Evolutionary conservation across 1,139 yeast genomes (phyloP).

Genomic region (Pichia norvegensis): DNA sequence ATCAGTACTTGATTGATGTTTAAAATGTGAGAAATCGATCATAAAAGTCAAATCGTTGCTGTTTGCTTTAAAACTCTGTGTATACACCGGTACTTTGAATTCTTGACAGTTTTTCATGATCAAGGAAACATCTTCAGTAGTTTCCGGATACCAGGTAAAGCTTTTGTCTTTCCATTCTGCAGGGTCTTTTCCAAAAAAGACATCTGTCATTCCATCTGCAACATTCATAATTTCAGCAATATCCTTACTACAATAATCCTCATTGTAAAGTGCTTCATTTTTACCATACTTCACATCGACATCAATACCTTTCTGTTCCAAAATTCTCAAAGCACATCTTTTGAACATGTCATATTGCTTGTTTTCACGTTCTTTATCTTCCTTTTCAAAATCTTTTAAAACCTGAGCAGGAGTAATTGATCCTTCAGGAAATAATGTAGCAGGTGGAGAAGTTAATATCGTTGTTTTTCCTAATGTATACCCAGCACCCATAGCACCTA

Average conservation of each 20-base stretch:
- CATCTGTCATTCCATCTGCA: constrained; percentile 36
- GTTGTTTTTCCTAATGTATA: constrained; percentile 25
- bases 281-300: constrained; percentile 20
- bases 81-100: constrained; percentile 23
- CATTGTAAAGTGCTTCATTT: constrained; percentile 14
- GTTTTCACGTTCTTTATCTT: constrained; percentile 12
- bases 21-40: constrained; percentile 13
- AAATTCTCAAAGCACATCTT: constrained; percentile 20
- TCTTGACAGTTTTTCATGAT: constrained; percentile 21
- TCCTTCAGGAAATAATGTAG: constrained; percentile 23
- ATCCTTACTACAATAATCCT: constrained; percentile 25
- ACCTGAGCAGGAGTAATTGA: constrained; percentile 23
- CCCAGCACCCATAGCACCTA: constrained; percentile 29
- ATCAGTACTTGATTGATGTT: constrained; percentile 1
- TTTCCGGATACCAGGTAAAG: constrained; percentile 19
- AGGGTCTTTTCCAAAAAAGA: constrained; percentile 31
- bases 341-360: constrained; percentile 21
- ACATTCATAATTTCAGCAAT: constrained; percentile 31
- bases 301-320: constrained; percentile 22
- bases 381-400: constrained; percentile 17
- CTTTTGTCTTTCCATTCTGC: constrained; percentile 24
- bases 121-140: constrained; percentile 19
- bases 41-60: constrained; percentile 13
- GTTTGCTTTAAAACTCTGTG: constrained; percentile 8
- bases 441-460: constrained; percentile 22